These are phyloP conservation scores for Solanum chilense DNA, from an alignment of 257 asterid genomes.

Conservation along the genomic window DNA sequence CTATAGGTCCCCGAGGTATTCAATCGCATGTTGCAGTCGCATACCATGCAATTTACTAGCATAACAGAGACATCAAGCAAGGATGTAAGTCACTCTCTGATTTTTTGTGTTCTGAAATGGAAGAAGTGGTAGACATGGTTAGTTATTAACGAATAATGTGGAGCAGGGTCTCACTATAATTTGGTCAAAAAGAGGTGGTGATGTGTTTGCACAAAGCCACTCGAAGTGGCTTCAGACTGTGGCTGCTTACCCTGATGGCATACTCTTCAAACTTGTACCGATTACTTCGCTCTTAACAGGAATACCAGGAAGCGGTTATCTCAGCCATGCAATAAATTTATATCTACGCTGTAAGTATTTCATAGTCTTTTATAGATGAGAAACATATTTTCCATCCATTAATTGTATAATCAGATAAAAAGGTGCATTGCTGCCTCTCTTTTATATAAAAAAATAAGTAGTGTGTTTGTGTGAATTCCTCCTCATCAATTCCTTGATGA, in stretches of 20 bases:
- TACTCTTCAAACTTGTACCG: slow-evolving; percentile 83
- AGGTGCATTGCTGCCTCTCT: neutral
- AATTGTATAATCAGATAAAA: neutral
- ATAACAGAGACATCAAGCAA: slow-evolving; percentile 91
- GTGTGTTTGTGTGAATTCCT: no score
- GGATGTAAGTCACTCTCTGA: slow-evolving; percentile 49
- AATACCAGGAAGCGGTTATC: slow-evolving; percentile 98
- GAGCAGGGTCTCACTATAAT: slow-evolving; percentile 86
- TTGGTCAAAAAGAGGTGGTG: slow-evolving; percentile 99
- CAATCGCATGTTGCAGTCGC: slow-evolving; percentile 85
- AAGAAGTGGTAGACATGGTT: neutral
- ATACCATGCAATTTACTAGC: slow-evolving; percentile 91
- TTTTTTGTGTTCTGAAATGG: neutral
- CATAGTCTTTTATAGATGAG: neutral
- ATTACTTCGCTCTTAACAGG: slow-evolving; percentile 92
- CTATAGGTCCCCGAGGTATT: slow-evolving; percentile 87
- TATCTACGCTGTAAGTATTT: slow-evolving; percentile 68
- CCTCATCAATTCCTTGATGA: no score
- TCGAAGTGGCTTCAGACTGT: slow-evolving; percentile 97
- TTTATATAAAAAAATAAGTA: neutral
- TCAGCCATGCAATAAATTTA: slow-evolving; percentile 95
- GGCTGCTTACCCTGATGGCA: slow-evolving; percentile 86
- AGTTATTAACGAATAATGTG: slow-evolving; percentile 11
- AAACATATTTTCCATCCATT: neutral
- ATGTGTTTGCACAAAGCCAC: slow-evolving; percentile 93